Evolutionary conservation across 2,329 filamentous ascomycete genomes (phyloP).

Genomic region (Cladophialophora exuberans): DNA sequence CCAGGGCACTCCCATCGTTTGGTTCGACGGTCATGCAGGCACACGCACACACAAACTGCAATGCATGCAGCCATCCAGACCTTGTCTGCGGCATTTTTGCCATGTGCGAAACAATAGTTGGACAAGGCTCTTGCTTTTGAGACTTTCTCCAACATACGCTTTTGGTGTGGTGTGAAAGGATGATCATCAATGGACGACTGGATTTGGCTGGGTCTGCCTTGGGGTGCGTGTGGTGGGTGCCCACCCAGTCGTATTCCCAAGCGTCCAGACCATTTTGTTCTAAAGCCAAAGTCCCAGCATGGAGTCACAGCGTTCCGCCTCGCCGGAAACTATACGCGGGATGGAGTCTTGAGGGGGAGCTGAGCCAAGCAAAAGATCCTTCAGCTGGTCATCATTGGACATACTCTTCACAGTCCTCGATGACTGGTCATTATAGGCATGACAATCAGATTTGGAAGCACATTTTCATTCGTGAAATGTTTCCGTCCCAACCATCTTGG

Average conservation of each 20-base stretch:
- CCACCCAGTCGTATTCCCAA: slow-evolving; percentile 3
- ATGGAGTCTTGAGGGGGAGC: neutral
- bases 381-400: neutral
- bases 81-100: slow-evolving; percentile 17
- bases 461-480: neutral
- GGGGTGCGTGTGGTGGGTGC: neutral
- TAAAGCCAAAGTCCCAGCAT: neutral
- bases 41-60: neutral
- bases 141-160: no score
- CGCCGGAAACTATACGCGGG: slow-evolving; percentile 2
- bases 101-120: slow-evolving; percentile 13
- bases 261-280: slow-evolving; percentile 4
- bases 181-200: neutral
- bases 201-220: neutral
- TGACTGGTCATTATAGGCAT: slow-evolving; percentile 5
- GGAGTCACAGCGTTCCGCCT: neutral
- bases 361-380: no score
- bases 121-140: slow-evolving; percentile 1
- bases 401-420: neutral
- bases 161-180: neutral
- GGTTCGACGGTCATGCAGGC: slow-evolving; percentile 3
- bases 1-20: neutral
- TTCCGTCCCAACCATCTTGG: neutral
- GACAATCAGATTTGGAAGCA: slow-evolving; percentile 14
- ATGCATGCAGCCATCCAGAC: neutral